A percentile compares a stretch with the other conserved stretches of the same genome.
These are phyloP conservation scores for Aspergillus ibericus DNA, from an alignment of 2,329 filamentous ascomycete species.

Conservation along the genomic window DNA sequence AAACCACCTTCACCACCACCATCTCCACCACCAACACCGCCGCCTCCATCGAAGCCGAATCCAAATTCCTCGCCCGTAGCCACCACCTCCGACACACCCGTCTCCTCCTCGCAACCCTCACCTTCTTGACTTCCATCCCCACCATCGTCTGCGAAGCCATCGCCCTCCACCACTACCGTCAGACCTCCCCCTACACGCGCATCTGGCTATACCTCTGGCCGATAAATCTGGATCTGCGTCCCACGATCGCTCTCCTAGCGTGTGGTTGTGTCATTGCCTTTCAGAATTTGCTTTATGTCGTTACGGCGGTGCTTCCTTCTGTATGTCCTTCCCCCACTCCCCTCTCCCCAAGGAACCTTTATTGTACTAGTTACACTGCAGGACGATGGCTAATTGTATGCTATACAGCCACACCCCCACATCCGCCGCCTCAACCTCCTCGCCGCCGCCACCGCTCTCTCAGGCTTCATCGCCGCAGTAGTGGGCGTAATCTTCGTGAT, in stretches of 20 bases:
- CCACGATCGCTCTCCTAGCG: slow-evolving; percentile 38
- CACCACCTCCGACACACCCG: slow-evolving; percentile 36
- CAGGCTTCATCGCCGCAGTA: slow-evolving; percentile 39
- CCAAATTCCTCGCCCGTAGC: slow-evolving; percentile 35
- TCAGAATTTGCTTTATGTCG: slow-evolving; percentile 34
- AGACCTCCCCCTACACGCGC: slow-evolving; percentile 35
- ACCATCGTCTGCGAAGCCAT: slow-evolving; percentile 39
- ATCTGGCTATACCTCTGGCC: slow-evolving; percentile 44
- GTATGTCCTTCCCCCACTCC: slow-evolving; percentile 23
- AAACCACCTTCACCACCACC: slow-evolving; percentile 24
- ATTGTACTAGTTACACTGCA: no score
- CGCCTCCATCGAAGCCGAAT: slow-evolving; percentile 40
- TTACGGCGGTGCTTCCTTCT: slow-evolving; percentile 36
- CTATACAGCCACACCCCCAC: slow-evolving; percentile 36
- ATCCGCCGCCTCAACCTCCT: slow-evolving; percentile 36
- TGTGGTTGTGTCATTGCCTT: slow-evolving; percentile 39
- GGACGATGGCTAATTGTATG: not conserved
- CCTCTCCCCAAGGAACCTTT: not conserved
- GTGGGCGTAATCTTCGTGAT: slow-evolving; percentile 34
- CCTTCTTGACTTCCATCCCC: slow-evolving; percentile 31
- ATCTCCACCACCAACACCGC: slow-evolving; percentile 30
- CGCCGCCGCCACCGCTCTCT: slow-evolving; percentile 33
- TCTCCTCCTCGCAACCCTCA: slow-evolving; percentile 34
- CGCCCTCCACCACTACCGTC: slow-evolving; percentile 41
- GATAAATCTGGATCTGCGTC: slow-evolving; percentile 42